Conservation (phyloP, 2,329 filamentous ascomycete genomes). For the Orbilia quercus region DNA sequence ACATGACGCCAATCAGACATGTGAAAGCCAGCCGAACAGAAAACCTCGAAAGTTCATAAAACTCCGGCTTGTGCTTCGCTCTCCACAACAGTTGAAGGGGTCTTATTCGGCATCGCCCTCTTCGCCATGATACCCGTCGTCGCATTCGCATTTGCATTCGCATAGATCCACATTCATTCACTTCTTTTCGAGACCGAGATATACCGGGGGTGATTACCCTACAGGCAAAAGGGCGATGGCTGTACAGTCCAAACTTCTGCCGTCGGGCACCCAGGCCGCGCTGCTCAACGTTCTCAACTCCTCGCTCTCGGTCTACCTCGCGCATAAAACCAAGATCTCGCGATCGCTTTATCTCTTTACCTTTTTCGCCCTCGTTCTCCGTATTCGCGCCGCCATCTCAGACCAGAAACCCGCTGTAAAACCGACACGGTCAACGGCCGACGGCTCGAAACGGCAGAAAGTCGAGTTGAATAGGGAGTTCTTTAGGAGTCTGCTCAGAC, state of each 20-base stretch:
- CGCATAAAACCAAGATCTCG: slow-evolving; percentile 83
- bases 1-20: slow-evolving; percentile 56
- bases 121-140: slow-evolving; percentile 54
- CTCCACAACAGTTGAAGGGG: background rate
- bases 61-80: slow-evolving; percentile 31
- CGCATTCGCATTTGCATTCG: slow-evolving; percentile 34
- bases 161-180: background rate
- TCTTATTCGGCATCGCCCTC: slow-evolving; percentile 2
- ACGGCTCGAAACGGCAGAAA: slow-evolving; percentile 73
- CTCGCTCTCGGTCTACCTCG: slow-evolving; percentile 78
- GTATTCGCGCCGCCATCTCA: slow-evolving; percentile 88
- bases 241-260: slow-evolving; percentile 77
- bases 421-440: slow-evolving; percentile 57
- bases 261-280: slow-evolving; percentile 63
- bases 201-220: background rate
- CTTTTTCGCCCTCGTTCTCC: slow-evolving; percentile 81
- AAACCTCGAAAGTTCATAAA: slow-evolving; percentile 38
- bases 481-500: slow-evolving; percentile 78
- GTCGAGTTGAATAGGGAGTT: slow-evolving; percentile 93
- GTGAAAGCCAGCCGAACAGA: slow-evolving; percentile 52
- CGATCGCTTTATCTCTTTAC: slow-evolving; percentile 85
- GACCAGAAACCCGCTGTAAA: slow-evolving; percentile 79
- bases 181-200: background rate
- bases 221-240: slow-evolving; percentile 69
- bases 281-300: slow-evolving; percentile 74